Percentiles rank a stretch among this genome's conserved stretches.
Evolutionary conservation across 306 rosid genomes (phyloP).

Genomic region (Quercus rubra): DNA sequence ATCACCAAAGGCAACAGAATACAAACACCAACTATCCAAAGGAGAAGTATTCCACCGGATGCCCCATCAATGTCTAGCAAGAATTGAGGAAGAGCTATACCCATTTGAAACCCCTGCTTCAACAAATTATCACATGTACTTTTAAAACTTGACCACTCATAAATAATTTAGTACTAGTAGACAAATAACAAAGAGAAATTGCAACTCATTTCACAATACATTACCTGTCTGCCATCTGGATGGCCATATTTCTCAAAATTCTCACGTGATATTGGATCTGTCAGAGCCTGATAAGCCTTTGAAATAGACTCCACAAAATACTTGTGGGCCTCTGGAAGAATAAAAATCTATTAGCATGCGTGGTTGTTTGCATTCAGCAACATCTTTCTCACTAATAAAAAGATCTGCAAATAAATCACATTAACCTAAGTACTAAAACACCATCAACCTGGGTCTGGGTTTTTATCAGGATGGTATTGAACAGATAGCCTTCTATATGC

Average conservation of each 20-base stretch:
- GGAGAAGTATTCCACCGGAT: conserved; percentile 89
- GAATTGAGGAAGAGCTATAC: conserved; percentile 96
- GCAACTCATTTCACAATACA: conserved; percentile 10
- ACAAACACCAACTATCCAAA: conserved; percentile 96
- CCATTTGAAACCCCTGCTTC: conserved; percentile 95
- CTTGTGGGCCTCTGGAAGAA: conserved; percentile 61
- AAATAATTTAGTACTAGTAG: not conserved
- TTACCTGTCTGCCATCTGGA: conserved; percentile 97
- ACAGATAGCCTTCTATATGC: conserved; percentile 86
- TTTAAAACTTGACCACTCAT: not conserved
- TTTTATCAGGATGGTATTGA: conserved; percentile 95
- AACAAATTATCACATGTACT: conserved; percentile 28
- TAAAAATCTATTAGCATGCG: conserved; percentile 7
- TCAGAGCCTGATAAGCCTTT: conserved; percentile 95
- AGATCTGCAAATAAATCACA: conserved; percentile 14
- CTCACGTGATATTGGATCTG: conserved; percentile 84
- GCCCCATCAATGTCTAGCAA: conserved; percentile 81
- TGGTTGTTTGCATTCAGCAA: conserved; percentile 1
- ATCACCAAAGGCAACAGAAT: conserved; percentile 93
- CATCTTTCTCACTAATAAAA: not conserved
- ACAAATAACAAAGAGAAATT: conserved; percentile 11
- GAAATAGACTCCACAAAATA: conserved; percentile 88
- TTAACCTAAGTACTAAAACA: conserved; percentile 30
- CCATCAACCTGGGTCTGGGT: conserved; percentile 92
- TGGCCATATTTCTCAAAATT: conserved; percentile 97